Evolutionary conservation across 306 rosid species (phyloP).

Genomic region (Benincasa hispida): DNA sequence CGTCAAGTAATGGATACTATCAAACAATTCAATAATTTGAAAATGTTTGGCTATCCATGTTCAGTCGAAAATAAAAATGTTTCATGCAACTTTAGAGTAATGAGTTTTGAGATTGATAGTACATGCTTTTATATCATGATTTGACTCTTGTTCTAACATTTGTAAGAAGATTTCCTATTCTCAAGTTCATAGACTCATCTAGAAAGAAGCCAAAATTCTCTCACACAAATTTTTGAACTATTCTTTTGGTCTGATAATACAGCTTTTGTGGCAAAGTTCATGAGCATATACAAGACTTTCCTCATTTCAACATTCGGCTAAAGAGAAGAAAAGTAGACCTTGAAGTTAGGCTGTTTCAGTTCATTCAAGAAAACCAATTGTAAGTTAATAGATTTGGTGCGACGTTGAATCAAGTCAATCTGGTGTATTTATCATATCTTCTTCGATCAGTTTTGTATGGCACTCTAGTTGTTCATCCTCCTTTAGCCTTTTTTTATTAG

Average conservation of each 20-base stretch:
- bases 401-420: neutral
- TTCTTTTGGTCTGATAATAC: constrained; percentile 2
- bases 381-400: neutral
- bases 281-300: constrained; percentile 78
- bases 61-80: neutral
- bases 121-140: neutral
- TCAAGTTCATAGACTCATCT: neutral
- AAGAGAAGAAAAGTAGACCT: neutral
- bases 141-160: neutral
- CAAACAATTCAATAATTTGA: neutral
- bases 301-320: constrained; percentile 78
- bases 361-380: neutral
- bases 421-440: neutral
- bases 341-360: neutral
- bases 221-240: neutral
- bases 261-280: constrained; percentile 95
- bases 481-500: neutral
- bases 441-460: neutral
- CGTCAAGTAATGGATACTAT: neutral
- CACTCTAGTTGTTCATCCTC: neutral
- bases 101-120: neutral
- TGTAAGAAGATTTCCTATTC: neutral
- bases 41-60: neutral
- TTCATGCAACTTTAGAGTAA: neutral
- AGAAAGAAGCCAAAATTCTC: neutral